Evolutionary conservation across 805 yeast species (phyloP), one percentile per base, ranked within the genome.

Genomic region (Wickerhamomyces pijperi): DNA sequence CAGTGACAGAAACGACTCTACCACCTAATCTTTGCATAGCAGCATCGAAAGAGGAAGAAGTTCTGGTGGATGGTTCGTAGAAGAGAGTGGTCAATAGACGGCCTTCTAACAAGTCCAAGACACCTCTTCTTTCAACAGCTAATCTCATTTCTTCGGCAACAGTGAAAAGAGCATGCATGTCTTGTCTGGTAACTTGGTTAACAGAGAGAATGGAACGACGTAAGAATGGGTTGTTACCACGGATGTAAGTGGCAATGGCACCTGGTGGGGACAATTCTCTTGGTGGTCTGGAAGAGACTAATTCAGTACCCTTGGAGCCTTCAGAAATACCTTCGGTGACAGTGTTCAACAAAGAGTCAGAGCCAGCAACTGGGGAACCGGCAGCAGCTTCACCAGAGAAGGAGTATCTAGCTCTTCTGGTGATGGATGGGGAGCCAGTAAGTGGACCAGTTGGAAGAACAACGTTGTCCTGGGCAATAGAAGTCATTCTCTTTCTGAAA

Each of bases 21-120:
- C 99, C 99, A 61, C 99, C 99, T 53, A 92, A 72, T 68, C 99
- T 83, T 71, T 92, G 97, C 98, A 92, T 92, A 44, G 99, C 99
- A 53, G 96, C 96, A 61, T 92, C 95, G 60, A 94, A 94, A 1
- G 97, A 92, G 18, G 97, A 78, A 16, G 94, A 77, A 28, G 99
- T 92, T 66, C 99, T 77, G 32, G 99, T 94, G 5, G 96, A 86
- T 50, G 99, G 98, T 68, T 92, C 99, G 63, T 87, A 92, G 70
- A 92, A 92, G 70, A 92, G 80, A 11, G 97, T 94, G 36, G 96
- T 85, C 55, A 92, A 70, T 40, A 92, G 78, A 54, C 94, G 79
- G 43, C 97, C 95, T 61, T 80, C 76, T 67, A 92, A 74, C 45
- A 92, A 64, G 61, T 90, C 96, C 57, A 92, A 68, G 39, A 86